Evolutionary conservation across 225 moss, liverwort and hornwort species (phyloP).

Genomic region (Marchantia polymorpha): DNA sequence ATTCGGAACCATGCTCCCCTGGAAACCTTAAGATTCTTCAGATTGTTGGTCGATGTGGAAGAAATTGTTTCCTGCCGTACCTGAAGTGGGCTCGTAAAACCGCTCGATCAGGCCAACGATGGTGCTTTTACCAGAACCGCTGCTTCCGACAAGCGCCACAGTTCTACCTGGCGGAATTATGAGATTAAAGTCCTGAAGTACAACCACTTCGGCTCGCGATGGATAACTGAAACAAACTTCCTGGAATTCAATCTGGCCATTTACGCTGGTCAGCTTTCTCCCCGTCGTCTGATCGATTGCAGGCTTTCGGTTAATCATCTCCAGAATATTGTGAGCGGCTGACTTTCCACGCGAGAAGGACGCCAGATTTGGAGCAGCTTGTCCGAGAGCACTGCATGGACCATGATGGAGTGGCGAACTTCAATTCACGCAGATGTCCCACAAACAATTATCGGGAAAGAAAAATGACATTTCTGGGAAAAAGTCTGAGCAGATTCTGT

Average conservation of each 20-base stretch:
- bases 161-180: constrained; percentile 51
- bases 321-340: constrained; percentile 45
- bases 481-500: background rate
- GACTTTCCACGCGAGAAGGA: constrained; percentile 46
- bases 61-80: constrained; percentile 9
- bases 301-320: constrained; percentile 50
- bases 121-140: constrained; percentile 55
- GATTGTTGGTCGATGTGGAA: background rate
- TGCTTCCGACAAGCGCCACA: constrained; percentile 48
- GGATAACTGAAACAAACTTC: constrained; percentile 53
- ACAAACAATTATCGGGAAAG: background rate
- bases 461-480: background rate
- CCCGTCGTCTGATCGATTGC: constrained; percentile 38
- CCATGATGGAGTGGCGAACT: background rate
- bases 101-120: constrained; percentile 48
- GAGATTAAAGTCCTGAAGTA: constrained; percentile 44
- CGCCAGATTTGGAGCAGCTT: constrained; percentile 45
- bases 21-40: background rate
- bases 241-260: constrained; percentile 45
- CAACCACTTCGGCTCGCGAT: constrained; percentile 37
- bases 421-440: background rate
- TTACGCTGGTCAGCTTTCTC: constrained; percentile 33
- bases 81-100: constrained; percentile 53
- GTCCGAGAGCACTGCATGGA: constrained; percentile 47
- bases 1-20: background rate